These are phyloP conservation scores for Acrocalymma vagum DNA, from an alignment of 2,329 filamentous ascomycete species.

Conservation along the genomic window DNA sequence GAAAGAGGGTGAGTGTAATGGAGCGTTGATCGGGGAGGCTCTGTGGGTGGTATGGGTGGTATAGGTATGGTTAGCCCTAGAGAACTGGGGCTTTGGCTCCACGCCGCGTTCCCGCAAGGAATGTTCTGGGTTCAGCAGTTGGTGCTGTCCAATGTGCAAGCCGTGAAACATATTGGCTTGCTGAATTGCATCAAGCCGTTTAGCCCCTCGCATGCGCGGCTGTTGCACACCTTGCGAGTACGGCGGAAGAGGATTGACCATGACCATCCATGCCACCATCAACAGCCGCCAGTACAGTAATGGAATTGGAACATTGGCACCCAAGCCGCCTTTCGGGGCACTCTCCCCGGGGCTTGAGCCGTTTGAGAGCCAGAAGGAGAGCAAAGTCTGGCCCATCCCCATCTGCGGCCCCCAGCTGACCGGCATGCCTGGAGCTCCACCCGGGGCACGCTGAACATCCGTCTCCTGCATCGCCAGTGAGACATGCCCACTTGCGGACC, in stretches of 20 bases:
- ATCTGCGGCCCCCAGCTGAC: constrained; percentile 37
- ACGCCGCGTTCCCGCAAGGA: constrained; percentile 24
- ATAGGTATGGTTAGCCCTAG: too few species aligned
- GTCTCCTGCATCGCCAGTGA: constrained; percentile 1
- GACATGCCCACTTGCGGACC: constrained; percentile 11
- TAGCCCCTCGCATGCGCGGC: constrained; percentile 39
- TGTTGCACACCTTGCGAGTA: constrained; percentile 35
- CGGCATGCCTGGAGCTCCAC: constrained; percentile 35
- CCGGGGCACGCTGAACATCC: constrained; percentile 20
- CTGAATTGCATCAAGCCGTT: constrained; percentile 32
- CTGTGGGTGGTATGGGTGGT: constrained; percentile 32
- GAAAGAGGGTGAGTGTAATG: constrained; percentile 13
- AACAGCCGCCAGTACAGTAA: constrained; percentile 28
- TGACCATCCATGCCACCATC: constrained; percentile 22
- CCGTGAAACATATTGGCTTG: constrained; percentile 40
- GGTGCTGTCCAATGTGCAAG: constrained; percentile 21
- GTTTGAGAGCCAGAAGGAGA: constrained; percentile 34
- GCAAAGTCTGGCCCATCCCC: constrained; percentile 34
- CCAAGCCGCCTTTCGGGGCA: constrained; percentile 36
- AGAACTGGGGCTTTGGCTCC: constrained; percentile 29
- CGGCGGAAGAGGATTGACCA: constrained; percentile 24
- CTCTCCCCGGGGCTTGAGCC: constrained; percentile 35
- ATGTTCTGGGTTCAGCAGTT: constrained; percentile 24
- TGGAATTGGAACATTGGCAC: not conserved
- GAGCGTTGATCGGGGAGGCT: constrained; percentile 32